phyloP scores from a whole-genome alignment of 306 rosid species.

The Gastrolobium bilobum region DNA sequence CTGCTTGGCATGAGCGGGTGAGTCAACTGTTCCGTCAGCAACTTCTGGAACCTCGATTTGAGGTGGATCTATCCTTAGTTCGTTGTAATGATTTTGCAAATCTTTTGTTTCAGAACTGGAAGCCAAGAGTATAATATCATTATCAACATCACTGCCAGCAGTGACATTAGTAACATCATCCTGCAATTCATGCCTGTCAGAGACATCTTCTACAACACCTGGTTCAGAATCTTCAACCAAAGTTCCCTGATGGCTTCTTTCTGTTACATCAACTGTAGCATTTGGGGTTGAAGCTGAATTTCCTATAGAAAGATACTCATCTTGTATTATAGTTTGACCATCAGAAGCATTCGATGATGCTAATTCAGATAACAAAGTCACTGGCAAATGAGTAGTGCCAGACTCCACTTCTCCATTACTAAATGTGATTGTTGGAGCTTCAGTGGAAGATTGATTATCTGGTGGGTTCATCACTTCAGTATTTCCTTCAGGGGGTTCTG shows the following conservation, averaged over 20 bases:
- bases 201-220: conserved; percentile 38
- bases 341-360: conserved; percentile 49
- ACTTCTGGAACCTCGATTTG: conserved; percentile 40
- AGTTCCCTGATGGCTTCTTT: conserved; percentile 39
- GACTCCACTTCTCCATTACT: conserved; percentile 60
- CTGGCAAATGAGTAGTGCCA: conserved; percentile 44
- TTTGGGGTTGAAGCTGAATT: conserved; percentile 53
- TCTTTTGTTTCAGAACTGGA: conserved; percentile 56
- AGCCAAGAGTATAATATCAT: conserved; percentile 47
- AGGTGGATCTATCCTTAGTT: conserved; percentile 39
- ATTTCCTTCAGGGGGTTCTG: conserved; percentile 42
- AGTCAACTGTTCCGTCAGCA: conserved; percentile 49
- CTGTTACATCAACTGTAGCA: conserved; percentile 44
- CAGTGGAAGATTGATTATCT: conserved; percentile 48
- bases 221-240: conserved; percentile 49
- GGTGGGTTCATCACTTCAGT: conserved; percentile 34
- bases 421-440: conserved; percentile 47
- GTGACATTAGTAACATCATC: conserved; percentile 41
- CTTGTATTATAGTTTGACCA: conserved; percentile 53
- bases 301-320: conserved; percentile 48
- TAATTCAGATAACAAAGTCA: conserved; percentile 39
- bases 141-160: conserved; percentile 40
- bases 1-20: conserved; percentile 54
- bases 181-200: conserved; percentile 44
- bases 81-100: conserved; percentile 44